Percentiles rank a stretch among this genome's conserved stretches.
Conservation (phyloP, 2,329 filamentous ascomycete species). For the Myriosclerotinia duriaeana region DNA sequence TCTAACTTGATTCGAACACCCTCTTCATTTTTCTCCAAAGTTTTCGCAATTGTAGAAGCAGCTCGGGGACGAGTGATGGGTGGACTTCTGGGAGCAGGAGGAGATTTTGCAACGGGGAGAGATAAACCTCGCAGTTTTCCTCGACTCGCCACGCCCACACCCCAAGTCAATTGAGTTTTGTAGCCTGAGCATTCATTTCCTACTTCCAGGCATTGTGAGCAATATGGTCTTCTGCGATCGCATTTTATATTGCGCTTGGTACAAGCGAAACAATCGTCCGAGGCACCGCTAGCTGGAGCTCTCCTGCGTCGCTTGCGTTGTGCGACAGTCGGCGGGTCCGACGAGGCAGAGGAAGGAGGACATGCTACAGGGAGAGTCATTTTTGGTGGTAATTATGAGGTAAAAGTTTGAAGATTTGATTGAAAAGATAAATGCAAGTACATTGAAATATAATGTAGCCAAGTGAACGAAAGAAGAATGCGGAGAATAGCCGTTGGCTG, state of each 20-base stretch:
- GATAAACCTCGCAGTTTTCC: slow-evolving; percentile 91
- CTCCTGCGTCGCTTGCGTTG: slow-evolving; percentile 72
- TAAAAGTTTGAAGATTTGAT: slow-evolving; percentile 11
- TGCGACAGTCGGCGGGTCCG: slow-evolving; percentile 38
- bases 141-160: slow-evolving; percentile 89
- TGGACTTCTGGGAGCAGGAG: slow-evolving; percentile 46
- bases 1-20: slow-evolving; percentile 40
- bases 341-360: slow-evolving; percentile 35
- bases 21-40: slow-evolving; percentile 32
- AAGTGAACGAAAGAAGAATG: slow-evolving; percentile 26
- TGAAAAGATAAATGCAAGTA: slow-evolving; percentile 23
- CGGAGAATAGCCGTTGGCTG: slow-evolving; percentile 21
- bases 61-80: slow-evolving; percentile 36
- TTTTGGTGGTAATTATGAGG: slow-evolving; percentile 25
- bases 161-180: slow-evolving; percentile 96
- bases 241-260: slow-evolving; percentile 80
- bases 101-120: slow-evolving; percentile 64
- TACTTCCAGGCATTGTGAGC: slow-evolving; percentile 87
- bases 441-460: slow-evolving; percentile 24
- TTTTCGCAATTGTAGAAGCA: slow-evolving; percentile 32
- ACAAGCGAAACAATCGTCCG: slow-evolving; percentile 94
- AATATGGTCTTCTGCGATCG: slow-evolving; percentile 89
- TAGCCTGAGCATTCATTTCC: slow-evolving; percentile 94
- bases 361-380: slow-evolving; percentile 41
- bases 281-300: slow-evolving; percentile 82